A percentile compares a stretch with the other conserved stretches of the same genome.
Conservation (phyloP, 1,284 basidiomycete genomes). For the Tetrapyrgos nigripes region DNA sequence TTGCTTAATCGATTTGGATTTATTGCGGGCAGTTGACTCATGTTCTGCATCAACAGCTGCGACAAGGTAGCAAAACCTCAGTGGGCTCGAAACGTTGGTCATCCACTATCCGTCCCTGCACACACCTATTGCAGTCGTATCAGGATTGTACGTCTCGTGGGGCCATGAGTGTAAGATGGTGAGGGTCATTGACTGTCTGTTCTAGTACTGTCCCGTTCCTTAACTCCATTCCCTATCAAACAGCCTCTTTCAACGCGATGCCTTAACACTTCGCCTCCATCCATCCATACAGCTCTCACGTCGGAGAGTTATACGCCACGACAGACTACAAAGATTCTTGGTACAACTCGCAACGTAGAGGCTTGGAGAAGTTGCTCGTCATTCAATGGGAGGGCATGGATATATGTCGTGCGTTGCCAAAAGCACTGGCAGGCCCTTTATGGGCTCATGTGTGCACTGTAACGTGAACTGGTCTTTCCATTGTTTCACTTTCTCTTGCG, state of each 20-base stretch:
- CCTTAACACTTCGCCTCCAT: slow-evolving; percentile 56
- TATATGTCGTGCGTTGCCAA: too few species aligned
- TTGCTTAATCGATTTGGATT: slow-evolving; percentile 63
- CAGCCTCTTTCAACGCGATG: slow-evolving; percentile 55
- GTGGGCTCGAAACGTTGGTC: slow-evolving; percentile 1
- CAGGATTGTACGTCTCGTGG: slow-evolving; percentile 56
- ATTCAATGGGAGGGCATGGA: slow-evolving; percentile 81
- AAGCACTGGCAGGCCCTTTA: too few species aligned
- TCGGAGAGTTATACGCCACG: slow-evolving; percentile 76
- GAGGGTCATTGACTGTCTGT: slow-evolving; percentile 19
- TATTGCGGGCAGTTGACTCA: slow-evolving; percentile 77
- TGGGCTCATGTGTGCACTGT: too few species aligned
- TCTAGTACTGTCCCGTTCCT: background rate
- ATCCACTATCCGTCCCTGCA: slow-evolving; percentile 5
- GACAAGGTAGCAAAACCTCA: slow-evolving; percentile 64
- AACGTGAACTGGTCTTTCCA: too few species aligned
- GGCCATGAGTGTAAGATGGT: slow-evolving; percentile 68
- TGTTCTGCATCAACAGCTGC: too few species aligned
- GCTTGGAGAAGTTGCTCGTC: slow-evolving; percentile 73
- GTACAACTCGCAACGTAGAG: slow-evolving; percentile 56
- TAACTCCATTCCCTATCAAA: slow-evolving; percentile 36
- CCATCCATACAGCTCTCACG: slow-evolving; percentile 52
- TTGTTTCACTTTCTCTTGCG: too few species aligned
- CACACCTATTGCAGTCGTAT: background rate
- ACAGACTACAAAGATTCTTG: slow-evolving; percentile 71